phyloP scores from a whole-genome alignment of 192 early-diverging fungal species.

The Coemansia sp. region DNA sequence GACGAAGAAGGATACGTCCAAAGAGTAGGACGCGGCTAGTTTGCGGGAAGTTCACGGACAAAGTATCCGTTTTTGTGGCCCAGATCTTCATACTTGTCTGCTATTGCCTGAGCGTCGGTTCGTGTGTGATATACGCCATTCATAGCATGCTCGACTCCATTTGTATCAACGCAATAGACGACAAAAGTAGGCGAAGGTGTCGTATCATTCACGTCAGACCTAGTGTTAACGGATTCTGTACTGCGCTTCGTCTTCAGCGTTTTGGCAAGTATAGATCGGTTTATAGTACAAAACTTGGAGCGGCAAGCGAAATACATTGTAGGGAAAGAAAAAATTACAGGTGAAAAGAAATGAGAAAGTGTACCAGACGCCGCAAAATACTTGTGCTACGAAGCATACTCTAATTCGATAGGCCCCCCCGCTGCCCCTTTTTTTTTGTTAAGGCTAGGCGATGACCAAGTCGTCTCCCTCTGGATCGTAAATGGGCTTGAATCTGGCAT shows the following conservation, averaged over 20 bases:
- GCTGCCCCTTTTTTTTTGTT: too few relatives aligned
- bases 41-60: conserved; percentile 10
- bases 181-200: neutral
- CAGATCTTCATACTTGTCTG: conserved; percentile 23
- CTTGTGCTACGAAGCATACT: neutral
- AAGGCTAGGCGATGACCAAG: conserved; percentile 21
- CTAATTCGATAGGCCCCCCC: too few relatives aligned
- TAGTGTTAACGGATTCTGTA: neutral
- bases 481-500: conserved; percentile 42
- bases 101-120: conserved; percentile 14
- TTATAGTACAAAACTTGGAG: neutral
- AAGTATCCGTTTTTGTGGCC: conserved; percentile 47
- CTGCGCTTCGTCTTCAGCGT: neutral
- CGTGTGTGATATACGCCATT: conserved; percentile 11
- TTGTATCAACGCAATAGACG: conserved; percentile 36
- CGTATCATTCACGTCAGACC: neutral
- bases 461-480: conserved; percentile 53
- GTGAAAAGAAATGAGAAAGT: neutral
- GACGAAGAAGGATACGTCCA: neutral
- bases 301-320: neutral
- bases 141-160: conserved; percentile 33
- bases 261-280: neutral
- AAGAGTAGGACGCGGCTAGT: neutral
- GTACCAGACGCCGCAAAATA: too few relatives aligned
- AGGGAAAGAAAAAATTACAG: neutral